Evolutionary conservation across 495 filamentous ascomycete species (phyloP).

Genomic region (Xylaria palmicola): DNA sequence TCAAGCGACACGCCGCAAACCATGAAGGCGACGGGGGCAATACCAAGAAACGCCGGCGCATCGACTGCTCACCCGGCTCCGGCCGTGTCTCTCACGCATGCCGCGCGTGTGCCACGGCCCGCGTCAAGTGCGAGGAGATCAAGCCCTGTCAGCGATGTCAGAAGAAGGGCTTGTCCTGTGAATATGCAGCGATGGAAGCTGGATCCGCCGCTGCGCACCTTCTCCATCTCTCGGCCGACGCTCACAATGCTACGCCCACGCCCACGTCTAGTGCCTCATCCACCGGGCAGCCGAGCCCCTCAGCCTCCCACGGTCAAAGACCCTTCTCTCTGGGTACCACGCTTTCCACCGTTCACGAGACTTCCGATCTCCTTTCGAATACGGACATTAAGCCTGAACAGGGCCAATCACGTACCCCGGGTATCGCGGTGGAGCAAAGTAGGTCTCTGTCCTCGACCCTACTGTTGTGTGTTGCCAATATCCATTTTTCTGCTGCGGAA

Average conservation of each 20-base stretch:
- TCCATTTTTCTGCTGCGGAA: not conserved
- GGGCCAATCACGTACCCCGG: conserved; percentile 29
- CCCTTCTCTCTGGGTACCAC: conserved; percentile 6
- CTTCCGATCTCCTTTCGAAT: conserved; percentile 10
- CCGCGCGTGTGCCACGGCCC: conserved; percentile 50
- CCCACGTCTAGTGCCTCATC: not conserved
- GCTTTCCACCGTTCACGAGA: conserved; percentile 12
- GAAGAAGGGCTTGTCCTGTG: conserved; percentile 45
- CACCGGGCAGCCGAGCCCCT: not conserved
- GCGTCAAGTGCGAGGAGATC: conserved; percentile 55
- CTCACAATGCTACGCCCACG: conserved; percentile 15
- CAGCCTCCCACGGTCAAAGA: conserved; percentile 3
- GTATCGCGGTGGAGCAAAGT: conserved; percentile 26
- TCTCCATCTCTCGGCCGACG: conserved; percentile 34
- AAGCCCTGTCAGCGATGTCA: conserved; percentile 51
- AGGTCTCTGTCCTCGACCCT: conserved; percentile 4
- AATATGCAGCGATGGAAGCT: conserved; percentile 43
- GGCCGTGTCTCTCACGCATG: conserved; percentile 57
- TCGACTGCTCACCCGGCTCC: conserved; percentile 42
- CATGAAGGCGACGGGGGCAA: conserved; percentile 46
- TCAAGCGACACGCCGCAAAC: conserved; percentile 55
- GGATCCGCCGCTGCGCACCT: conserved; percentile 30
- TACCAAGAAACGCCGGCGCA: conserved; percentile 45
- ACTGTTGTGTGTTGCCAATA: not conserved
- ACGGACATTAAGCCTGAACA: conserved; percentile 21